phyloP scores from a whole-genome alignment of 306 rosid species.

The Quercus aquifolioides region DNA sequence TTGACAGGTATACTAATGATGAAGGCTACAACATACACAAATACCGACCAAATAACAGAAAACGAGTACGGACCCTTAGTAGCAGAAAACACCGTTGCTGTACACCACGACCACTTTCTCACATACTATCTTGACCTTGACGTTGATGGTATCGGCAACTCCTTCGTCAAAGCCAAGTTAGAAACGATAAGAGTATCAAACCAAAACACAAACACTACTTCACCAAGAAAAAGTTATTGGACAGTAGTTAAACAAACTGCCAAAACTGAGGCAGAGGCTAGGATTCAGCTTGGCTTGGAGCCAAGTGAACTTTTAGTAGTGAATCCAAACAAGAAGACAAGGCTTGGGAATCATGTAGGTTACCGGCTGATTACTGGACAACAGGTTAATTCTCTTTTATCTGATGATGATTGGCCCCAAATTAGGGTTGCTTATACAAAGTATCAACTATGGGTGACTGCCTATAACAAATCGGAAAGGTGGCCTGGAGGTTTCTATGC shows the following conservation, averaged over 20 bases:
- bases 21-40: conserved; percentile 58
- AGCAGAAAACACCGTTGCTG: conserved; percentile 64
- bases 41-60: conserved; percentile 29
- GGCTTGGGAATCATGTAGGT: conserved; percentile 66
- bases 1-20: conserved; percentile 68
- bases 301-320: conserved; percentile 57
- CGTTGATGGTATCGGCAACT: conserved; percentile 57
- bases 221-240: conserved; percentile 83
- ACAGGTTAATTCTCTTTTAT: conserved; percentile 47
- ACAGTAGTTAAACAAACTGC: conserved; percentile 50
- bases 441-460: conserved; percentile 75
- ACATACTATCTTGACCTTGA: conserved; percentile 80
- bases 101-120: conserved; percentile 68
- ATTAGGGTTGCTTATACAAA: conserved; percentile 67
- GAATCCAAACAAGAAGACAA: conserved; percentile 62
- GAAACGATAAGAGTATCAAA: conserved; percentile 22
- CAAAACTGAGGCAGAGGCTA: conserved; percentile 61
- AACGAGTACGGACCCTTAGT: conserved; percentile 57
- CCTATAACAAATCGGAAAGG: conserved; percentile 74
- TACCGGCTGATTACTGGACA: conserved; percentile 67
- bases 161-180: conserved; percentile 61
- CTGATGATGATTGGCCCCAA: conserved; percentile 72
- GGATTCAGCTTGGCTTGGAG: conserved; percentile 53
- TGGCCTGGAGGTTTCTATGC: conserved; percentile 85
- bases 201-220: conserved; percentile 4